Percentiles rank a stretch among this genome's conserved stretches.
Conservation (phyloP, 1,284 basidiomycete species). For the Sporisorium graminicola region DNA sequence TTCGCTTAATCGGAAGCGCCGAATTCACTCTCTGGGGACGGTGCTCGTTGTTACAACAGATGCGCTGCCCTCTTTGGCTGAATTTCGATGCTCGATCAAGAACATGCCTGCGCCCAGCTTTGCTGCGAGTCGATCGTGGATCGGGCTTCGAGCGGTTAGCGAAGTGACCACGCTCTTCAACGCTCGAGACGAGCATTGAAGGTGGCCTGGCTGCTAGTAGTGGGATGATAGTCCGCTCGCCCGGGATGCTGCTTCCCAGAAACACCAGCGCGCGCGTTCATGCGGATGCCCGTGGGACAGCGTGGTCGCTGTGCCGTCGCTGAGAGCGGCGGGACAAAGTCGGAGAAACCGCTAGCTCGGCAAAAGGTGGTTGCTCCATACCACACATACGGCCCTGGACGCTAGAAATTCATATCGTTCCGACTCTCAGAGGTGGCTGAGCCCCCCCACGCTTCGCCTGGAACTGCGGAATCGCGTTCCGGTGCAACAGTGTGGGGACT, state of each 20-base stretch:
- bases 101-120: not conserved
- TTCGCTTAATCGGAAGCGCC: conserved; percentile 13
- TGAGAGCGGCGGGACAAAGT: conserved; percentile 11
- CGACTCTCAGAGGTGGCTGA: no score
- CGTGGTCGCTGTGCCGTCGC: not conserved
- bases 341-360: conserved; percentile 19
- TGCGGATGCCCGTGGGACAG: not conserved
- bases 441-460: no score
- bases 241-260: not conserved
- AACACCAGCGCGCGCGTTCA: not conserved
- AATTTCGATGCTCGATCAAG: conserved; percentile 4
- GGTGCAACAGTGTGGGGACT: not conserved
- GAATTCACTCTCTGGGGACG: no score
- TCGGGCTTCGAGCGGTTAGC: no score
- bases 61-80: not conserved
- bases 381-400: no score
- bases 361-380: no score
- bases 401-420: not conserved
- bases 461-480: not conserved
- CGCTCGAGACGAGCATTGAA: no score
- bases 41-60: not conserved
- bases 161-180: no score
- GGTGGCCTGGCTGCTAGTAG: no score
- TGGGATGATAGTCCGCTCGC: no score
- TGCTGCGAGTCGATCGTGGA: not conserved